phyloP scores from a whole-genome alignment of 331 rosid genomes.

The Malus hybrid region DNA sequence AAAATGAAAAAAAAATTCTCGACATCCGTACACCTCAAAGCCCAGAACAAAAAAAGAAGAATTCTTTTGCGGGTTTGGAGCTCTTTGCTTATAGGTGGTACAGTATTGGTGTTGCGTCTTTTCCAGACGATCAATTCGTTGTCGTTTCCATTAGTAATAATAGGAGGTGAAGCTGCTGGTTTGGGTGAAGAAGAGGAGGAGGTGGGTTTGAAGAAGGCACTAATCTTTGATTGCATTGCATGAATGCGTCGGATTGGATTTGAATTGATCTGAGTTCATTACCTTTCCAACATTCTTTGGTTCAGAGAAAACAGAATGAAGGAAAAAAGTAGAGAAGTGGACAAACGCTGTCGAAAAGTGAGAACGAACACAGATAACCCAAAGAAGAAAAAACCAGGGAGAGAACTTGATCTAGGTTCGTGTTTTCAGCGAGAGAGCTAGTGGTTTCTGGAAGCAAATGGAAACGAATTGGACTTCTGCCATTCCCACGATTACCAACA shows the following conservation, averaged over 20 bases:
- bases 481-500: no score
- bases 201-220: slow-evolving; percentile 45
- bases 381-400: no score
- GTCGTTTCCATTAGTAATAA: not conserved
- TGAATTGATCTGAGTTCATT: not conserved
- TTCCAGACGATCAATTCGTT: slow-evolving; percentile 48
- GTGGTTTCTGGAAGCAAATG: no score
- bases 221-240: slow-evolving; percentile 80
- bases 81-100: slow-evolving; percentile 40
- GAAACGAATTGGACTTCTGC: no score
- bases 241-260: not conserved
- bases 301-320: no score
- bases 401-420: no score
- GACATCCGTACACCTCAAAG: not conserved
- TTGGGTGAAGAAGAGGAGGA: slow-evolving; percentile 17
- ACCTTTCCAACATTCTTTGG: no score
- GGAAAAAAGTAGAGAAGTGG: no score
- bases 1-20: not conserved
- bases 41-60: not conserved
- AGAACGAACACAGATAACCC: no score
- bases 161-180: slow-evolving; percentile 11
- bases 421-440: no score
- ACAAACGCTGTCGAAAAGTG: no score
- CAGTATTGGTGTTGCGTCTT: slow-evolving; percentile 27
- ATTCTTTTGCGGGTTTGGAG: slow-evolving; percentile 23